Base-by-base conservation (phyloP, 2,329 filamentous ascomycete genomes). In the Cordyceps fumosorosea region DNA sequence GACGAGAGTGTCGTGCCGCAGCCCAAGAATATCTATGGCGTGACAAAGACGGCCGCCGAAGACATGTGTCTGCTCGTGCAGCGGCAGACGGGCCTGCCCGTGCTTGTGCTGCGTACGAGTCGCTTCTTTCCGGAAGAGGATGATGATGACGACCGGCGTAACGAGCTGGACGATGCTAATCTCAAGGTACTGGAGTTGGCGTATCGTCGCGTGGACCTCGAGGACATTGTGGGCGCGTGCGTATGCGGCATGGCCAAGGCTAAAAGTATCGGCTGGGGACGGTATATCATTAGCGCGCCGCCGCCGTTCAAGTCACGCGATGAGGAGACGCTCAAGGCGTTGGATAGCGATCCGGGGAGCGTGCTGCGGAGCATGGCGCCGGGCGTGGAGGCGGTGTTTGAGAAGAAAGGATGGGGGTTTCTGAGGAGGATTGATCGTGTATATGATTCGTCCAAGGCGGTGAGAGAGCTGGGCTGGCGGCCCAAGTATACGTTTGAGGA, bases 91-190 rank as follows among this genome's bases (percentile, higher is more conserved):
- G 64, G 66, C 2, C 66, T 81, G 65, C 78, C 79, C 0, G 69
- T 76, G 0, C 45, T 81, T 0, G 71, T 81, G 6, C 71, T 82
- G 10, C 75, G 79, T n/a, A 77, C 76, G 3, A 77, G 74, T 56
- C 76, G 79, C 55, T 81, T 82, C 72, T 81, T 81, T 64, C 77
- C 78, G 0, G 78, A 81, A 66, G 70, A 71, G 20, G 78, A 81
- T 56, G 78, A 81, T 62, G 78, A 80, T 59, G 74, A 74, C 5
- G 73, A 74, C 29, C 69, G 77, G 1, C 71, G 77, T 26, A 65
- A 64, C 10, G 66, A 69, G 2, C 69, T 78, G 60, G 67, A 62
- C 3, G 76, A 75, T 34, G 76, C 75, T n/a, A 81, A 80, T 64
- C 71, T 80, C 48, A 80, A 81, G 65, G 75, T 80, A 7, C 68